These are phyloP conservation scores for Monosporozyma aerobia DNA, from an alignment of 805 yeast genomes.

Conservation along the genomic window DNA sequence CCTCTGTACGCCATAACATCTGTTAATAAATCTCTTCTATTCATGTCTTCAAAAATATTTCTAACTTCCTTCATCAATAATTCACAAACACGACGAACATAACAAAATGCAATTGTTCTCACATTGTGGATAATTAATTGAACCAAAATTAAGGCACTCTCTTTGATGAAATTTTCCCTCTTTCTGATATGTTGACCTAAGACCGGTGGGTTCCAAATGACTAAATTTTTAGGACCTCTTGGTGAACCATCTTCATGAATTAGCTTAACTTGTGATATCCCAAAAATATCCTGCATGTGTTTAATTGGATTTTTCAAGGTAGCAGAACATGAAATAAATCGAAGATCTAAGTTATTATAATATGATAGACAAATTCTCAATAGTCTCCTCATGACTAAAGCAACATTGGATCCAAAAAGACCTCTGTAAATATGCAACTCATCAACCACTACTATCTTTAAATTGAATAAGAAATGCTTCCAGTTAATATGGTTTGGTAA, in stretches of 20 bases:
- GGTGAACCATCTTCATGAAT: constrained; percentile 84
- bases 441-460: constrained; percentile 71
- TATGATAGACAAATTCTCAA: constrained; percentile 40
- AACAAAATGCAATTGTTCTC: constrained; percentile 84
- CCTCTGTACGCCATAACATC: constrained; percentile 91
- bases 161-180: constrained; percentile 61
- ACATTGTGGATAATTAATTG: constrained; percentile 54
- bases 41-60: constrained; percentile 37
- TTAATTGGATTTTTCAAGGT: constrained; percentile 66
- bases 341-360: constrained; percentile 38
- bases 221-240: constrained; percentile 59
- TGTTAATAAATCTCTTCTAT: constrained; percentile 38
- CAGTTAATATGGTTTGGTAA: constrained; percentile 71
- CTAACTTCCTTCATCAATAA: constrained; percentile 76
- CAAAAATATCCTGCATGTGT: constrained; percentile 70
- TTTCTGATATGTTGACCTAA: constrained; percentile 47
- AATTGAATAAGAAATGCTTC: constrained; percentile 54
- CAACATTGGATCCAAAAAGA: constrained; percentile 87
- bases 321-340: constrained; percentile 88
- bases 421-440: constrained; percentile 86
- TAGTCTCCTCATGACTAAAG: constrained; percentile 72
- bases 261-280: constrained; percentile 49
- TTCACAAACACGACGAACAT: constrained; percentile 79
- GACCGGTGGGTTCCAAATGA: constrained; percentile 81
- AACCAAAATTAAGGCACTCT: constrained; percentile 66